Percentiles rank a stretch among this genome's conserved stretches.
Conservation (phyloP, 1,139 yeast species). For the Debaryomyces psychrophilus region DNA sequence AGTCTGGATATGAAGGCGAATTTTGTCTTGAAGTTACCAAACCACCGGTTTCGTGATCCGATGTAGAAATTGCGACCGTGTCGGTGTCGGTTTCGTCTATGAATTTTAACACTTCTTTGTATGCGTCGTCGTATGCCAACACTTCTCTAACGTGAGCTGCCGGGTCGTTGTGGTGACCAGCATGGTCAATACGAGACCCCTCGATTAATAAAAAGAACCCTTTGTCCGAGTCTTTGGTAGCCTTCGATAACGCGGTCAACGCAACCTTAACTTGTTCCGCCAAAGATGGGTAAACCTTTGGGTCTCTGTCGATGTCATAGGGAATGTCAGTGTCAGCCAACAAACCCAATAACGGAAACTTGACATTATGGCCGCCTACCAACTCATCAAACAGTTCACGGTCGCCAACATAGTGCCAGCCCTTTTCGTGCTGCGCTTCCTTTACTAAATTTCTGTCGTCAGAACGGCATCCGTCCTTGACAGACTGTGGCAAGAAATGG, state of each 20-base stretch:
- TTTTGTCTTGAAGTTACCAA: constrained; percentile 74
- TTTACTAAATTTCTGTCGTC: constrained; percentile 66
- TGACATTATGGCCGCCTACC: constrained; percentile 58
- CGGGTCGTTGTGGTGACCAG: constrained; percentile 88
- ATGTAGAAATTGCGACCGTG: constrained; percentile 74
- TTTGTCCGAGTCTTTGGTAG: constrained; percentile 66
- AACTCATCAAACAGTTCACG: constrained; percentile 56
- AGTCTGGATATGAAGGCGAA: constrained; percentile 48
- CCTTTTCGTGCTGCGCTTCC: constrained; percentile 57
- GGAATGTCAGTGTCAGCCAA: constrained; percentile 77
- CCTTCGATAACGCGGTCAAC: constrained; percentile 60
- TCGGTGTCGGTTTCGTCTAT: constrained; percentile 67
- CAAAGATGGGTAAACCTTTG: constrained; percentile 63
- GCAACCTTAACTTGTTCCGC: constrained; percentile 77
- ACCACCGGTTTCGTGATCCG: constrained; percentile 95
- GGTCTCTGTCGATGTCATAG: constrained; percentile 73
- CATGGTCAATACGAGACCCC: constrained; percentile 90
- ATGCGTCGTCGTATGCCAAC: constrained; percentile 70
- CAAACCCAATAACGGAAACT: constrained; percentile 72
- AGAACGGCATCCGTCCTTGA: constrained; percentile 61
- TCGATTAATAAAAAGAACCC: constrained; percentile 84
- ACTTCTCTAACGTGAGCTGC: constrained; percentile 70
- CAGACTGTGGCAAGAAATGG: constrained; percentile 56
- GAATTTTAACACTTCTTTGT: constrained; percentile 66
- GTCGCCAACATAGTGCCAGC: constrained; percentile 67